Evolutionary conservation across 192 early-diverging fungal species (phyloP), one percentile per base, ranked within the genome.

Genomic region (Coemansia sp.): DNA sequence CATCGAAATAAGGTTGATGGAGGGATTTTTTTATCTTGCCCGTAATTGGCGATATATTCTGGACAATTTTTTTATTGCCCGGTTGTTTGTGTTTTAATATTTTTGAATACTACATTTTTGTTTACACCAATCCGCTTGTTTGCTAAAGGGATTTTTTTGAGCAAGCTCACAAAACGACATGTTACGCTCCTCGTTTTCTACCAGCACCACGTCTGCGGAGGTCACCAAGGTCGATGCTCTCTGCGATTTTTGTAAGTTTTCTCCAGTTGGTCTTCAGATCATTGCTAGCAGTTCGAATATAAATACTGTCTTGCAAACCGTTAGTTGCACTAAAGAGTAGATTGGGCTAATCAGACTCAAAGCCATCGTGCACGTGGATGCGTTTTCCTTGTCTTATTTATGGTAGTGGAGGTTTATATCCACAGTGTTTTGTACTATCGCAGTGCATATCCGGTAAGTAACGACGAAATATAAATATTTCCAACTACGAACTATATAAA

Each of bases 331-430:
- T 28, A 28, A 28, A 28, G 22, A 28, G 22, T 28, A 28, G 22
- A 1, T 28, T 28, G 22, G 22, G 22, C 22, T 28, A 28, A 28
- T 28, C 22, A 28, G 22, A 28, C 22, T 28, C 22, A 28, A 28
- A 28, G 22, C 22, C 1, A 28, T 28, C 22, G 22, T 28, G 22
- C 22, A 28, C 22, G 1, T 28, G 22, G 22, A 1, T 28, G 22
- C 2, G 3, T 14, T 52, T 20, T n/a, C 15, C 35, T 20, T 15
- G 62, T 32, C 36, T 64, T 2, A 35, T 64, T 35, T 53, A 5
- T n/a, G 18, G 58, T 81, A 81, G 79, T 81, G 70, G 79, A 81
- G 17, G 79, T 81, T 5, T 76, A 73, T 39, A 73, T 81, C 2
- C 74, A 81, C 35, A 33, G 67, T 11, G 38, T 81, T 11, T 56